A percentile compares a stretch with the other conserved stretches of the same genome.
These are phyloP conservation scores for Lipomyces starkeyi DNA, from an alignment of 805 yeast genomes.

Conservation along the genomic window DNA sequence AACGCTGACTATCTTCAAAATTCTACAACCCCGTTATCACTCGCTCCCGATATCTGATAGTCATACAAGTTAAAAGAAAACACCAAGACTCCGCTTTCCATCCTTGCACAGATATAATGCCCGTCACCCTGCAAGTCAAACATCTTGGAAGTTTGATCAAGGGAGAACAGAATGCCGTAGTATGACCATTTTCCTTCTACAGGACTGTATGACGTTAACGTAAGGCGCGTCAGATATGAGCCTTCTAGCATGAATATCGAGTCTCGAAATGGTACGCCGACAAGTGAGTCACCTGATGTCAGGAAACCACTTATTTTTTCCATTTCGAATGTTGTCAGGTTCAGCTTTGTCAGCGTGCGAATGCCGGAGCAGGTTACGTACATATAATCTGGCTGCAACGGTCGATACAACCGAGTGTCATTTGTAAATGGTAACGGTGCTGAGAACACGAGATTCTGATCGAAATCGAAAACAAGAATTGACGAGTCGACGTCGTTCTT, in stretches of 20 bases:
- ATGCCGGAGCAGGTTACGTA: conserved; percentile 37
- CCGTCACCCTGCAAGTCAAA: conserved; percentile 38
- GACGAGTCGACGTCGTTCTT: conserved; percentile 27
- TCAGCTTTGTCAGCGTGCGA: conserved; percentile 30
- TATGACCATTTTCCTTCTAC: conserved; percentile 35
- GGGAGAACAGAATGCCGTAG: conserved; percentile 34
- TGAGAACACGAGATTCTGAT: conserved; percentile 28
- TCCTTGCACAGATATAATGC: conserved; percentile 37
- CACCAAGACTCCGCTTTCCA: conserved; percentile 35
- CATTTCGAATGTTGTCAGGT: conserved; percentile 19
- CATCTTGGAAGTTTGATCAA: conserved; percentile 37
- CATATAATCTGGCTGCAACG: conserved; percentile 26
- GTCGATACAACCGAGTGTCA: conserved; percentile 29
- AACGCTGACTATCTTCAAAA: not conserved
- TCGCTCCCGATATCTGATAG: conserved; percentile 24
- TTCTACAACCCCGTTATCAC: conserved; percentile 12
- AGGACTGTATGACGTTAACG: conserved; percentile 28
- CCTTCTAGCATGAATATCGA: conserved; percentile 38
- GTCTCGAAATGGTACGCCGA: conserved; percentile 38
- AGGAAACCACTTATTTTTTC: conserved; percentile 31
- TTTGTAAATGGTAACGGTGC: conserved; percentile 20
- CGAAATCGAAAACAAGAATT: conserved; percentile 29
- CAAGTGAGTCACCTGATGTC: conserved; percentile 35
- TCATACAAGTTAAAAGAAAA: conserved; percentile 37
- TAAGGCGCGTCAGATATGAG: conserved; percentile 35